These are phyloP conservation scores for Heliamphora pulchella DNA, from an alignment of 179 eudicot species.

Conservation along the genomic window DNA sequence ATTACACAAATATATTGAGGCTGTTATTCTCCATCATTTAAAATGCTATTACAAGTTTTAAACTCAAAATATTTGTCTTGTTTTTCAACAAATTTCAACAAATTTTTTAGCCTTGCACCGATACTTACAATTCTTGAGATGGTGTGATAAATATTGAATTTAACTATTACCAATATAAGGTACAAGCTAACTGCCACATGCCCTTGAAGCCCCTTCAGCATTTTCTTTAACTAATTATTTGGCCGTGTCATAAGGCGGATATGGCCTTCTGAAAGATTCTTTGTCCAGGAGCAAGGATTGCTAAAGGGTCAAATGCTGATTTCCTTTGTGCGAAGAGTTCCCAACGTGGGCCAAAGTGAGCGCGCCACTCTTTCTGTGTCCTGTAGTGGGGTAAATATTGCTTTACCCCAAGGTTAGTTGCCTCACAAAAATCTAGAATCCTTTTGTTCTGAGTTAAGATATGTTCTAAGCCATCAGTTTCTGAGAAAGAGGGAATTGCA, in stretches of 20 bases:
- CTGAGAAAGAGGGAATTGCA: conserved; percentile 57
- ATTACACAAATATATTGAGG: neutral
- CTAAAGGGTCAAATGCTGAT: conserved; percentile 69
- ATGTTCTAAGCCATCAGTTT: conserved; percentile 45
- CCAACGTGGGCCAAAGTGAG: conserved; percentile 79
- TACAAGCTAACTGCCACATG: neutral
- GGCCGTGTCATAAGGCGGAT: conserved; percentile 27
- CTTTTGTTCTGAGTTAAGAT: conserved; percentile 46
- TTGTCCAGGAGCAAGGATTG: conserved; percentile 89
- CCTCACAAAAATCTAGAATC: conserved; percentile 57
- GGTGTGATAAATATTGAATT: conserved; percentile 14
- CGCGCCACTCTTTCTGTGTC: conserved; percentile 57
- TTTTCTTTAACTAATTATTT: neutral
- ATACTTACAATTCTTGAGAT: conserved; percentile 20
- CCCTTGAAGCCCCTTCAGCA: neutral
- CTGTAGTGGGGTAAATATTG: conserved; percentile 73
- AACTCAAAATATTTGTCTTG: neutral
- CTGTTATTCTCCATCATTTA: neutral
- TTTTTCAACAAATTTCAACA: neutral
- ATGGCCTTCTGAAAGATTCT: conserved; percentile 56
- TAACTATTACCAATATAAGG: conserved; percentile 10
- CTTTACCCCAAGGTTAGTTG: conserved; percentile 58
- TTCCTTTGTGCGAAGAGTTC: conserved; percentile 52
- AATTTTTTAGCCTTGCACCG: conserved; percentile 3
- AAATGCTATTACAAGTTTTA: neutral